These are phyloP conservation scores for Isoetes taiwanensis DNA, from an alignment of 75 land plant species.

Conservation along the genomic window DNA sequence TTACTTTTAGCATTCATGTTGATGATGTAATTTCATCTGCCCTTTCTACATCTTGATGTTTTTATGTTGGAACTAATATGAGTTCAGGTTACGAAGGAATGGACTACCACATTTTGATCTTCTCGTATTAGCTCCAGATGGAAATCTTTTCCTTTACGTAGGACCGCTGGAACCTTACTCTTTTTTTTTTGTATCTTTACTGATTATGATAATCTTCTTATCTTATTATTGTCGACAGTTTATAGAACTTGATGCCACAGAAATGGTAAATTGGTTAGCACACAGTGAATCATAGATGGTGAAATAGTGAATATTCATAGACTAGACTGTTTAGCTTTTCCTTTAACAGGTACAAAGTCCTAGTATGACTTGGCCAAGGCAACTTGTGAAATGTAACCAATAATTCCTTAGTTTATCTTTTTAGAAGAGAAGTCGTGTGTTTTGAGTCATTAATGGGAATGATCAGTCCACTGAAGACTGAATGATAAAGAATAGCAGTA, in stretches of 20 bases:
- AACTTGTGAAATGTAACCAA: too few species aligned
- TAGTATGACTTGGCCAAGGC: too few species aligned
- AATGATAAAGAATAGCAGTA: too few species aligned
- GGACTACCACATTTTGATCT: constrained; percentile 34
- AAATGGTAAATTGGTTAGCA: background rate
- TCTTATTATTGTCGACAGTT: background rate
- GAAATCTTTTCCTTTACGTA: constrained; percentile 66
- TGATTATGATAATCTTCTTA: background rate
- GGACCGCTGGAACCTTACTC: constrained; percentile 10
- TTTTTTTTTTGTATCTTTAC: background rate
- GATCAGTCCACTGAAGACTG: too few species aligned
- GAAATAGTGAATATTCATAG: too few species aligned
- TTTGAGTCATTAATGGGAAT: too few species aligned
- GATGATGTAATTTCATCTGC: background rate
- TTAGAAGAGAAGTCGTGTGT: too few species aligned
- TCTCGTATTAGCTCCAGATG: constrained; percentile 43
- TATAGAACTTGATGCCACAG: background rate
- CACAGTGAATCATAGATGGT: background rate
- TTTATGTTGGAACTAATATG: background rate
- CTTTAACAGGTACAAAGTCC: too few species aligned
- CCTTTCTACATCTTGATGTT: background rate
- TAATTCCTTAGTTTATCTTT: too few species aligned
- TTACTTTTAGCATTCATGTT: background rate
- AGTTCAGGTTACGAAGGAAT: constrained; percentile 1
- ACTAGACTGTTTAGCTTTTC: too few species aligned